phyloP scores from a whole-genome alignment of 208 protist genomes.

The Trypanosoma boissoni region DNA sequence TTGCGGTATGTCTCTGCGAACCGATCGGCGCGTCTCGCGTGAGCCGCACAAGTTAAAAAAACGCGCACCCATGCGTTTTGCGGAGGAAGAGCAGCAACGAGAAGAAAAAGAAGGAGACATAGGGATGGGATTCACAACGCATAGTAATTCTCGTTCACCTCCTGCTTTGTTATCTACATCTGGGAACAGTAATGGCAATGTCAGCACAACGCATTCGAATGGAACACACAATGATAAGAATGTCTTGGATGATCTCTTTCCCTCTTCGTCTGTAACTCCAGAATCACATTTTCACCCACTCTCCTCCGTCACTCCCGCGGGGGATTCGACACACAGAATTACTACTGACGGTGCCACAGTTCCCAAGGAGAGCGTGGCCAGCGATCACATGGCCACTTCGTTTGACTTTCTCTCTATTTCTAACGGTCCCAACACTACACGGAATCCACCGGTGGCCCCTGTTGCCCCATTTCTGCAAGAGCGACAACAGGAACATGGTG shows the following conservation, averaged over 20 bases:
- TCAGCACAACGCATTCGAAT: background rate
- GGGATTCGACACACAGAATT: too few relatives aligned
- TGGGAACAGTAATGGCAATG: background rate
- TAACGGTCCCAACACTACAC: too few relatives aligned
- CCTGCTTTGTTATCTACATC: background rate
- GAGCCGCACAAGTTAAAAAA: conserved; percentile 25
- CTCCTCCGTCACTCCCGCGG: too few relatives aligned
- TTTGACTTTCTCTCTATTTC: background rate
- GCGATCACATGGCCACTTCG: background rate
- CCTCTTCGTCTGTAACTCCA: background rate
- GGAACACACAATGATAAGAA: background rate
- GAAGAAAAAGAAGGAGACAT: background rate
- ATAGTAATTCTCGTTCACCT: background rate
- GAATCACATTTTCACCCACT: background rate
- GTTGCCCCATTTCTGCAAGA: too few relatives aligned
- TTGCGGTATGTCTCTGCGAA: conserved; percentile 13
- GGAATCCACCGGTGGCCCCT: too few relatives aligned
- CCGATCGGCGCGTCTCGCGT: background rate
- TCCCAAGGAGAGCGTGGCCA: background rate
- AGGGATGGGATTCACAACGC: background rate
- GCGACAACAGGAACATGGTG: too few relatives aligned
- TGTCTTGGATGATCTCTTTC: conserved; percentile 34
- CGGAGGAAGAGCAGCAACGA: background rate
- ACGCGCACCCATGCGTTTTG: conserved; percentile 20
- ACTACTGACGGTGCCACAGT: background rate